These are phyloP conservation scores for Hippophae gyantsensis DNA, from an alignment of 306 rosid genomes.

Conservation along the genomic window DNA sequence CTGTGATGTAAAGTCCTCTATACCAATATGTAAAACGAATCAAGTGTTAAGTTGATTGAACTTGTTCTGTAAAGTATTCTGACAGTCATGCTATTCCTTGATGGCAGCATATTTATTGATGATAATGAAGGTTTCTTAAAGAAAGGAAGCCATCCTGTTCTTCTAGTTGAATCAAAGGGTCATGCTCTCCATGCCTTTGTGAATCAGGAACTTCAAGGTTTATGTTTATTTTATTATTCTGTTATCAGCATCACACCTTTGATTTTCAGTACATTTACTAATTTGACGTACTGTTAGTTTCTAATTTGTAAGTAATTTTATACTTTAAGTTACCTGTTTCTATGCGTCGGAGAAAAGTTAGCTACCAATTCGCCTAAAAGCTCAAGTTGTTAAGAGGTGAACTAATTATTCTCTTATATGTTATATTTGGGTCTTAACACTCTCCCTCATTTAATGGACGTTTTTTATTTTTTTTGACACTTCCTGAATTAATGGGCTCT, in stretches of 20 bases:
- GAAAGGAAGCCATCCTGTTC: slow-evolving; percentile 65
- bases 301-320: too few relatives aligned
- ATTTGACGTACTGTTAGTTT: not conserved
- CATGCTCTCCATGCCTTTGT: slow-evolving; percentile 90
- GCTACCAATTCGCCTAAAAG: too few relatives aligned
- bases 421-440: too few relatives aligned
- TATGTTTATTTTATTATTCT: slow-evolving; percentile 4
- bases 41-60: slow-evolving; percentile 8
- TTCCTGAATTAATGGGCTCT: too few relatives aligned
- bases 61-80: slow-evolving; percentile 5
- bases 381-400: too few relatives aligned
- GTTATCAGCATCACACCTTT: not conserved
- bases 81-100: slow-evolving; percentile 16
- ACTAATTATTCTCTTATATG: too few relatives aligned
- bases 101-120: slow-evolving; percentile 55
- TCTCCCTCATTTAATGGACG: too few relatives aligned
- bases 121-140: slow-evolving; percentile 61
- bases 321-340: too few relatives aligned
- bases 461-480: too few relatives aligned
- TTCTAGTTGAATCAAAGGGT: slow-evolving; percentile 70
- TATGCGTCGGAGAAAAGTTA: too few relatives aligned
- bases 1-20: not conserved
- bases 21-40: slow-evolving; percentile 1
- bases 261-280: not conserved
- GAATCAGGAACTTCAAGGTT: slow-evolving; percentile 72